Base-by-base conservation (phyloP, 2,329 filamentous ascomycete genomes). In the Exophiala sideris region DNA sequence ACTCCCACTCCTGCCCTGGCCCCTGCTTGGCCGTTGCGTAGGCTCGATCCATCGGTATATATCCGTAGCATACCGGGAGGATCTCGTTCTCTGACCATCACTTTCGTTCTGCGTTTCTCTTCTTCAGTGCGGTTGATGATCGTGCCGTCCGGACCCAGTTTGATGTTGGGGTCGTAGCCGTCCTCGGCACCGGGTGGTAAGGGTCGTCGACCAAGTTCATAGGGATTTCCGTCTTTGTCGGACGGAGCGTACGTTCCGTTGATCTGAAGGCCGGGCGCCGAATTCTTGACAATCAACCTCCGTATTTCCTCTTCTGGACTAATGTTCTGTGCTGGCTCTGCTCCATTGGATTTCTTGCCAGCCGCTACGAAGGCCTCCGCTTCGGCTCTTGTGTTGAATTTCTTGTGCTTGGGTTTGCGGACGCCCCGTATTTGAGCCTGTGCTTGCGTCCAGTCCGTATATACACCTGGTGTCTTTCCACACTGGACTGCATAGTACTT, bases 311-410 rank as follows among this genome's bases (percentile, higher is more conserved):
- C 61, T 18, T 63, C 61, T 2, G 60, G 56, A 32, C 41, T 60
- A 18, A 57, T 44, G 45, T 47, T 45, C 16, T 54, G 45, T n/a
- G 44, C 6, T 8, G 34, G 29, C 14, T 57, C 52, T 9, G 36
- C 35, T 18, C 44, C 49, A 46, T 58, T 52, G 10, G 57, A 51
- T 61, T 63, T 50, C 42, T 65, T 67, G 24, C 68, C 73, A 41
- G 67, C 70, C 35, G 71, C 75, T 46, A 96, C 88, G 67, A 88
- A 96, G 16, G 82, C 82, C 65, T 92, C 83, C 0, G 92, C 92
- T 69, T 95, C 90, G 53, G 77, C 78, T 21, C 79, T 77, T 1
- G 82, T 87, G 3, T 74, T 70, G 61, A 91, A 91, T 58, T 81
- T 86, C 70, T 86, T 88, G 69, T 87, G 82, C 55, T 79, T 82